phyloP scores from a whole-genome alignment of 768 basidiomycete species.

The Boletellus ananiceps region DNA sequence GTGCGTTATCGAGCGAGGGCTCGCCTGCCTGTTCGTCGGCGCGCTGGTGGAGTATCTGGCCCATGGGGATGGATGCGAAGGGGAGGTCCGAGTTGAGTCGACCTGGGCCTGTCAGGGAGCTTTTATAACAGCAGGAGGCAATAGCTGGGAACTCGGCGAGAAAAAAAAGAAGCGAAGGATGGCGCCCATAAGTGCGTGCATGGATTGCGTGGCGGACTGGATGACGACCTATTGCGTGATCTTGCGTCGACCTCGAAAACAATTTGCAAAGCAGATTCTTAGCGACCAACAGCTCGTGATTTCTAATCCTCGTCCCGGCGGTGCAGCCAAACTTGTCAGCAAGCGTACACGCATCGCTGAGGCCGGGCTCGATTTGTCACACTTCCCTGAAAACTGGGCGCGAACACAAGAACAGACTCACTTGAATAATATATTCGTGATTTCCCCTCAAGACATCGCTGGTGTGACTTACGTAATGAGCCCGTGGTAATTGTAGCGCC shows the following conservation, averaged over 20 bases:
- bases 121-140: conserved; percentile 9
- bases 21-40: not conserved
- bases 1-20: not conserved
- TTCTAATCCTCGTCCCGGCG: not conserved
- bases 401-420: not conserved
- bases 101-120: not conserved
- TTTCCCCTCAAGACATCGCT: not conserved
- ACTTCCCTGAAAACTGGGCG: not conserved
- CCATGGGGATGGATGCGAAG: conserved; percentile 13
- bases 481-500: no score
- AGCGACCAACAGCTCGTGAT: not conserved
- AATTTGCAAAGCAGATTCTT: conserved; percentile 7
- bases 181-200: not conserved
- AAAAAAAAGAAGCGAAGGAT: not conserved
- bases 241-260: conserved; percentile 19
- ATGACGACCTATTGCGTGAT: conserved; percentile 31
- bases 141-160: not conserved
- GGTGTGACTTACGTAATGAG: conserved; percentile 16
- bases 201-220: not conserved
- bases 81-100: not conserved
- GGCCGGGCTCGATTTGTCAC: not conserved
- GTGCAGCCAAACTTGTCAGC: not conserved
- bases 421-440: no score
- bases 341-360: not conserved
- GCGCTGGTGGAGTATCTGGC: conserved; percentile 9